Evolutionary conservation across 1,284 basidiomycete genomes (phyloP), one percentile per base, ranked within the genome.

Genomic region (Lentinula novae-zelandiae): DNA sequence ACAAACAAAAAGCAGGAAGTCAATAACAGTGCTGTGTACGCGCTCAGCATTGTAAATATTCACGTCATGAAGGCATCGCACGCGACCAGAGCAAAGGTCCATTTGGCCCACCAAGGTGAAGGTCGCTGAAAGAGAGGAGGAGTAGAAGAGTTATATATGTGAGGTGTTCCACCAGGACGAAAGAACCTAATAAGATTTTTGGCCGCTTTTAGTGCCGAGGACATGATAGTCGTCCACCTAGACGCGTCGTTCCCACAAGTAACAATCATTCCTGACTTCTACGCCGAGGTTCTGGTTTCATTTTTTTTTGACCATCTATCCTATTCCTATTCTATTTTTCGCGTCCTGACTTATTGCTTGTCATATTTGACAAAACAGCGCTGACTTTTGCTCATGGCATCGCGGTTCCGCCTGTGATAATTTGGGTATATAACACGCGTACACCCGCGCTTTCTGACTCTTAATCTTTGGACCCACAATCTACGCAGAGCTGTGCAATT

Each of bases 51-150:
- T 31, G 31, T 22, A 31, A 36, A 40, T 27, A 70, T 73, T 67
- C 59, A 76, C 75, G 72, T 73, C 61, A 73, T 66, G 60, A 73
- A 60, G n/a, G 75, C 50, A 65, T 77, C 72, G 36, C 71, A 68
- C 3, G 66, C 67, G 42, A 76, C 68, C 36, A 77, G 55, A n/a
- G 69, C 66, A 61, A 70, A 76, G 10, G 75, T 74, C 65, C 69
- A 75, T 34, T 68, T 66, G n/a, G 71, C 67, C 70, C 71, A 76
- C 73, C 73, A 75, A 1, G 70, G 69, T 7, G 70, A 67, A 31
- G 10, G 34, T 17, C 38, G 53, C 36, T 62, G 61, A 22, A 62
- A 62, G 9, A 64, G 51, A 51, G 63, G 76, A 36, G 67, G 64
- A 58, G 44, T 39, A 33, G 55, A 9, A 27, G 53, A 44, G 12